phyloP scores from a whole-genome alignment of 306 rosid species.

The Castanospermum australe region DNA sequence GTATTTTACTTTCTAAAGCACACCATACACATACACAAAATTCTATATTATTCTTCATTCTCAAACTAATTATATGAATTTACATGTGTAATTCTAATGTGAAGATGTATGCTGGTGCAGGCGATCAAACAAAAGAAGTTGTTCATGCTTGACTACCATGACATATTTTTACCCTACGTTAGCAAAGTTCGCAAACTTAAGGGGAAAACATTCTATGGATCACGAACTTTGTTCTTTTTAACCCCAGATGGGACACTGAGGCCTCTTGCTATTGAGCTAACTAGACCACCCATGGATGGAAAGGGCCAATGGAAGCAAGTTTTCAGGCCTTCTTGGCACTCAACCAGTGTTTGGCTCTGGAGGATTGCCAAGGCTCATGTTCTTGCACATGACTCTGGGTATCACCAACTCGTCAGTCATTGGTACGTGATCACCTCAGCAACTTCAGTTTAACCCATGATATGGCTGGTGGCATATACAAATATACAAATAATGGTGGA shows the following conservation, averaged over 20 bases:
- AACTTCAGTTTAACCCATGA: neutral
- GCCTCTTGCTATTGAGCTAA: slow-evolving; percentile 76
- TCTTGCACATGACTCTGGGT: slow-evolving; percentile 81
- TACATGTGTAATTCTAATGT: no score
- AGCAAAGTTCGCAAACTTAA: slow-evolving; percentile 51
- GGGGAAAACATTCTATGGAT: slow-evolving; percentile 71
- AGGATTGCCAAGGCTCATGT: slow-evolving; percentile 85
- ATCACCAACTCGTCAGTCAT: slow-evolving; percentile 87
- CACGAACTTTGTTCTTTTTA: slow-evolving; percentile 77
- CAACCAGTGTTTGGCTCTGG: slow-evolving; percentile 83
- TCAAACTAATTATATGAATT: no score
- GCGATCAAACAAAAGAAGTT: slow-evolving; percentile 58
- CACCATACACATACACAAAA: neutral
- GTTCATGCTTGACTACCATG: slow-evolving; percentile 81
- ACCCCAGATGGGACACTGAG: slow-evolving; percentile 56
- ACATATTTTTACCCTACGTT: slow-evolving; percentile 63
- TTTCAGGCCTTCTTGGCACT: slow-evolving; percentile 56
- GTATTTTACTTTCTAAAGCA: neutral
- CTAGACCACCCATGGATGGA: slow-evolving; percentile 62
- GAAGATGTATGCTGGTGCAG: slow-evolving; percentile 34
- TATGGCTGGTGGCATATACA: neutral
- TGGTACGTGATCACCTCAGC: slow-evolving; percentile 43
- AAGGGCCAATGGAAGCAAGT: slow-evolving; percentile 69
- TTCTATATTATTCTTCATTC: no score
- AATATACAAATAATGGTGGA: neutral